Base-by-base conservation (phyloP, 306 rosid species). In the Trifolium fragiferum region DNA sequence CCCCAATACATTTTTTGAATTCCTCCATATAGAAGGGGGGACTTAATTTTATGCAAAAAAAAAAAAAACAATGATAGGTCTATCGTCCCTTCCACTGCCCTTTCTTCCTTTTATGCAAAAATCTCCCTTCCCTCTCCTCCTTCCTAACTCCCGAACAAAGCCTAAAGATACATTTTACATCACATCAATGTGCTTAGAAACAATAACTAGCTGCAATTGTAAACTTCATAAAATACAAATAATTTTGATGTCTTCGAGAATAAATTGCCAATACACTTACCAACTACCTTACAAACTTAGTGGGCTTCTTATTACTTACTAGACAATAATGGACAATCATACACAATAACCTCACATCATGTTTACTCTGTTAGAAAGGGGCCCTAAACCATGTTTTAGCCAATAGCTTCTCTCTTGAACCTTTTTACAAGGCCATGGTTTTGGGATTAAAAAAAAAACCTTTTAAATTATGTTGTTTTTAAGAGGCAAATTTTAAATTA, bases 181-280 rank as follows among this genome's bases (percentile, higher is more conserved):
- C 54, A 64, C 30, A 37, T 66, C 12, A 50, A 59, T 38, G 67
- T 64, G 62, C 66, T 68, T 12, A n/a, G 16, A 60, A 68, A 49
- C 20, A 68, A 74, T 41, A 50, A 47, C 35, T 25, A 67, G 46
- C 23, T 18, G 4, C 33, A 23, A 20, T 33, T 65, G 40, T 32
- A 41, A 27, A 80, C 66, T 46, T 12, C 27, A 61, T 55, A 25
- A 16, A 25, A 51, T 21, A 18, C n/a, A 21, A 74, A 32, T 9
- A 78, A 55, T 33, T 4, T 66, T 4, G 27, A 57, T 32, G 50
- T 35, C 15, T 51, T 46, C 18, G 4, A 0, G 15, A 51, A 58
- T 61, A 30, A 80, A 27, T 68, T 27, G 40, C 44, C 68, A 40
- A 69, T 38, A 11, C 43, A 79, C 43, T 19, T 43, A 23, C 46